phyloP scores from a whole-genome alignment of 2,329 filamentous ascomycete genomes.

The Diaporthe velutina region DNA sequence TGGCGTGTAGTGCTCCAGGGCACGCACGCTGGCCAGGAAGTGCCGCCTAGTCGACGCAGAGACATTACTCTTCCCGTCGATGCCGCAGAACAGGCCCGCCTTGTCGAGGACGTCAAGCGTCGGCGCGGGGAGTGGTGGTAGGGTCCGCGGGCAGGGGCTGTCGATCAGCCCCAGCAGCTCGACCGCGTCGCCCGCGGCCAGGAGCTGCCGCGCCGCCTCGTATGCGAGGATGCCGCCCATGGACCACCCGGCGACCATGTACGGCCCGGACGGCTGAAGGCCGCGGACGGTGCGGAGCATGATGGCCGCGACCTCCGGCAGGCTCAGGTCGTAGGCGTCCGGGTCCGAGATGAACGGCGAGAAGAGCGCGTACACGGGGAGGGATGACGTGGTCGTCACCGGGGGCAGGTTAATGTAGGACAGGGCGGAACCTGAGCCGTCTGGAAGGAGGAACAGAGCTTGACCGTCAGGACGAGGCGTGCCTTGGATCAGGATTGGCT shows the following conservation, averaged over 20 bases:
- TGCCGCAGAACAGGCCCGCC: slow-evolving; percentile 13
- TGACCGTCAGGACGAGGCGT: slow-evolving; percentile 26
- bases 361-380: slow-evolving; percentile 15
- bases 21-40: slow-evolving; percentile 20
- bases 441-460: slow-evolving; percentile 29
- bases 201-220: slow-evolving; percentile 13
- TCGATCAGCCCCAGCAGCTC: slow-evolving; percentile 11
- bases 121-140: background rate
- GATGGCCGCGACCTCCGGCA: background rate
- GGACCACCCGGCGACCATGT: slow-evolving; percentile 22
- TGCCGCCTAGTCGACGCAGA: background rate
- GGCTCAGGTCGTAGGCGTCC: slow-evolving; percentile 1
- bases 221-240: slow-evolving; percentile 27
- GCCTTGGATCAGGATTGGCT: slow-evolving; percentile 27
- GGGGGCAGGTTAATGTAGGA: slow-evolving; percentile 20
- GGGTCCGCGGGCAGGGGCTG: background rate
- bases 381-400: background rate
- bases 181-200: background rate
- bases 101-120: slow-evolving; percentile 49
- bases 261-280: slow-evolving; percentile 8
- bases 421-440: slow-evolving; percentile 31
- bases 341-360: slow-evolving; percentile 24
- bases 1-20: slow-evolving; percentile 14
- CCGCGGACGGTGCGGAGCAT: slow-evolving; percentile 2
- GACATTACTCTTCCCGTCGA: slow-evolving; percentile 21